phyloP scores from a whole-genome alignment of 768 basidiomycete genomes.

The Hebeloma cylindrosporum region DNA sequence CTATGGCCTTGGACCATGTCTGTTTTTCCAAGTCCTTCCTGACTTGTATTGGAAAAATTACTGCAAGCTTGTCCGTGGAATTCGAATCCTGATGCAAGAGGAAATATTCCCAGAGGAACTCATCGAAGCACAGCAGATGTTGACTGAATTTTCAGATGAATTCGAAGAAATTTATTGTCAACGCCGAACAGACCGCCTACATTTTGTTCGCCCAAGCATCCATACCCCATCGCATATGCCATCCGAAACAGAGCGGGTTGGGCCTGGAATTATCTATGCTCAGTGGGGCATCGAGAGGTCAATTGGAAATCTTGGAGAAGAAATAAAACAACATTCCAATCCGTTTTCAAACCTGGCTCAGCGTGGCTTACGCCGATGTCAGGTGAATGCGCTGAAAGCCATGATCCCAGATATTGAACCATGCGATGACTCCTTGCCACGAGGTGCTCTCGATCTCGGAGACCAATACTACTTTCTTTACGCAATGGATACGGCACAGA shows the following conservation, averaged over 20 bases:
- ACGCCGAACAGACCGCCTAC: slow-evolving; percentile 22
- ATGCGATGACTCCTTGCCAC: too few species aligned
- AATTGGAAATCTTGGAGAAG: slow-evolving; percentile 29
- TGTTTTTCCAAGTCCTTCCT: slow-evolving; percentile 30
- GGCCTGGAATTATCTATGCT: slow-evolving; percentile 20
- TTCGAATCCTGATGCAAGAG: slow-evolving; percentile 26
- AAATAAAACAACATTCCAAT: slow-evolving; percentile 21
- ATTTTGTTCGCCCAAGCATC: slow-evolving; percentile 35
- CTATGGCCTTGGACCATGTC: slow-evolving; percentile 33
- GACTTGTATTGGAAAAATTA: slow-evolving; percentile 28
- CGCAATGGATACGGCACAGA: too few species aligned
- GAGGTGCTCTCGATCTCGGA: too few species aligned
- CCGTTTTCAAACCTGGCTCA: slow-evolving; percentile 17
- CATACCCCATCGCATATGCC: slow-evolving; percentile 34
- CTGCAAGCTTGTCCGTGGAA: slow-evolving; percentile 30
- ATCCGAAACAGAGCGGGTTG: slow-evolving; percentile 26
- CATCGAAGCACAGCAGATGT: slow-evolving; percentile 17
- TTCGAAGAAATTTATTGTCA: slow-evolving; percentile 39
- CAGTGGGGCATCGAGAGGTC: slow-evolving; percentile 33
- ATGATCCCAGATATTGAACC: too few species aligned
- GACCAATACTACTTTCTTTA: too few species aligned
- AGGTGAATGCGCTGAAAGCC: slow-evolving; percentile 13
- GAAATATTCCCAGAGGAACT: slow-evolving; percentile 20
- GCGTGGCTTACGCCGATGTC: slow-evolving; percentile 8
- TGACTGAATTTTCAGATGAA: slow-evolving; percentile 28